A percentile compares a stretch with the other conserved stretches of the same genome.
phyloP scores from a whole-genome alignment of 1,284 basidiomycete genomes.

The Ceratobasidium sp. region DNA sequence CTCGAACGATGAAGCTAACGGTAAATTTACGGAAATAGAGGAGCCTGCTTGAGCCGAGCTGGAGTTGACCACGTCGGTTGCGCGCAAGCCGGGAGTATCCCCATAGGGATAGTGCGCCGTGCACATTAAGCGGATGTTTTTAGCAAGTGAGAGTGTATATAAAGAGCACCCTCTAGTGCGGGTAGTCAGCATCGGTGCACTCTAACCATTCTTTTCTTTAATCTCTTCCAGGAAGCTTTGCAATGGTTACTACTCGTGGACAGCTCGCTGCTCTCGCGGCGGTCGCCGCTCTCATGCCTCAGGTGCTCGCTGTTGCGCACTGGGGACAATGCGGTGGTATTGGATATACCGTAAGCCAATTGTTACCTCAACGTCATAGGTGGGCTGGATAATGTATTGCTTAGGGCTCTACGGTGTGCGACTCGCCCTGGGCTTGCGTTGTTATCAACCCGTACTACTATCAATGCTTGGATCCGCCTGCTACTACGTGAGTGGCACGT shows the following conservation, averaged over 20 bases:
- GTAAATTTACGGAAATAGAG: conserved; percentile 31
- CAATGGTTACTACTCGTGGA: conserved; percentile 5
- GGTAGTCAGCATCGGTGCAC: not conserved
- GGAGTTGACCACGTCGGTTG: not conserved
- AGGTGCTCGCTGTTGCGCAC: not conserved
- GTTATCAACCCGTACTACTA: conserved; percentile 31
- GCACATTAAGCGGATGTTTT: not conserved
- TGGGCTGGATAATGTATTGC: not conserved
- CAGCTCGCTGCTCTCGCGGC: conserved; percentile 33
- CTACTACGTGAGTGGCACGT: no score
- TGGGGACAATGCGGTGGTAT: conserved; percentile 33
- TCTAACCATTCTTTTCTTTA: not conserved
- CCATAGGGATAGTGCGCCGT: conserved; percentile 34
- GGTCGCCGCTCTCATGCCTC: conserved; percentile 1
- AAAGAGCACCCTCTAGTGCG: not conserved
- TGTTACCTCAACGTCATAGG: not conserved
- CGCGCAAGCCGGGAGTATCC: conserved; percentile 22
- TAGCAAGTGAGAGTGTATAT: not conserved
- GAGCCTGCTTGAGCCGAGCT: conserved; percentile 1
- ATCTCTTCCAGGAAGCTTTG: not conserved
- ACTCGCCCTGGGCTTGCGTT: conserved; percentile 1
- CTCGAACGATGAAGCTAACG: not conserved
- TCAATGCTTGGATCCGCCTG: conserved; percentile 10
- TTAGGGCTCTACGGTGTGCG: conserved; percentile 9
- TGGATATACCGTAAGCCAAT: conserved; percentile 20